A percentile compares a stretch with the other conserved stretches of the same genome.
Conservation (phyloP, 345 rosid species). For the Populus tremula region DNA sequence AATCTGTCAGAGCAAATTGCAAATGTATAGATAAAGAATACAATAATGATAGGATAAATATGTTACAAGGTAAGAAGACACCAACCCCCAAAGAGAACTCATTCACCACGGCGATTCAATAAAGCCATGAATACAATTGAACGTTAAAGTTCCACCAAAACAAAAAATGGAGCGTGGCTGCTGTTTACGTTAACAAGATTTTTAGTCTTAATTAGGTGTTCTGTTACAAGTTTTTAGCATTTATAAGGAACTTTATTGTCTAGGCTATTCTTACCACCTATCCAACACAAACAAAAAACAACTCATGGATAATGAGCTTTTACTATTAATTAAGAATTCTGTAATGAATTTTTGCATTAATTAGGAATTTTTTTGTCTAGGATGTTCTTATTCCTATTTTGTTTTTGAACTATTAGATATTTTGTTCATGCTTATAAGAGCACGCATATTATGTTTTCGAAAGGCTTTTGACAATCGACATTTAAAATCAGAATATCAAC, state of each 20-base stretch:
- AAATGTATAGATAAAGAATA: constrained; percentile 13
- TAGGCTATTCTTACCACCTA: not conserved
- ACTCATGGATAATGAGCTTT: not conserved
- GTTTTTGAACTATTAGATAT: not conserved
- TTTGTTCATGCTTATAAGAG: not conserved
- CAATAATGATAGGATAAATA: not conserved
- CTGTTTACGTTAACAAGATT: not conserved
- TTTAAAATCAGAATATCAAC: not conserved
- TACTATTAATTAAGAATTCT: not conserved
- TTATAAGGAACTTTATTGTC: not conserved
- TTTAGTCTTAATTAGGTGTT: not conserved
- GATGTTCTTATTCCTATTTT: not conserved
- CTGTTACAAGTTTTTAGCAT: not conserved
- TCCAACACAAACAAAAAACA: not conserved
- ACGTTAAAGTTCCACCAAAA: not conserved
- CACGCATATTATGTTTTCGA: not conserved
- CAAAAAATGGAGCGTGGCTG: not conserved
- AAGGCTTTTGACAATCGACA: not conserved
- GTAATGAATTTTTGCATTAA: not conserved
- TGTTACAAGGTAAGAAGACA: not conserved
- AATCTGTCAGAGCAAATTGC: constrained; percentile 25
- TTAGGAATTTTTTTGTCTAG: not conserved
- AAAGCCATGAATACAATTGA: not conserved
- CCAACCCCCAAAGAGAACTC: not conserved
- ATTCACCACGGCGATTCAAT: not conserved